Evolutionary conservation across 202 grass and related monocot genomes (phyloP).

Genomic region (Musa balbisiana): DNA sequence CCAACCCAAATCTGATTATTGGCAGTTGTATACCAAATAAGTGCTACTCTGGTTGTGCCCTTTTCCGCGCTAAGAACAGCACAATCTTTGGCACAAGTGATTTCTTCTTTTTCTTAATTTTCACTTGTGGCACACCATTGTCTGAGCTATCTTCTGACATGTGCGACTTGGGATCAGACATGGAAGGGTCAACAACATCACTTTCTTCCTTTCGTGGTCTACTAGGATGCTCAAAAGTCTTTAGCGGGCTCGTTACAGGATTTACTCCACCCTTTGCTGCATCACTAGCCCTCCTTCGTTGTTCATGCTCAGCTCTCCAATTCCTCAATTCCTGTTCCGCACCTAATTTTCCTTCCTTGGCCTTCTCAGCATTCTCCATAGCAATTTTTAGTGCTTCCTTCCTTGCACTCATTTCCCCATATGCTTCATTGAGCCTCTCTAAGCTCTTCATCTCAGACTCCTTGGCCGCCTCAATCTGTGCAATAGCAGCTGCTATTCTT

Average conservation of each 20-base stretch:
- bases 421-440: constrained; percentile 43
- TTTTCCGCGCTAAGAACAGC: constrained; percentile 35
- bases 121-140: constrained; percentile 27
- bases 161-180: constrained; percentile 13
- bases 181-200: constrained; percentile 24
- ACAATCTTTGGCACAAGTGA: constrained; percentile 57
- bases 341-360: constrained; percentile 69
- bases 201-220: constrained; percentile 36
- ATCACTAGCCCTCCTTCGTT: constrained; percentile 51
- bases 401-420: constrained; percentile 48
- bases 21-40: neutral
- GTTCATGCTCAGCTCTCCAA: constrained; percentile 90
- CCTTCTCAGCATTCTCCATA: constrained; percentile 44
- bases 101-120: constrained; percentile 53
- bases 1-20: constrained; percentile 4
- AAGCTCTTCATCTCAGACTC: constrained; percentile 47
- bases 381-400: constrained; percentile 48
- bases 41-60: constrained; percentile 15
- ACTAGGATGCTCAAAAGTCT: constrained; percentile 24
- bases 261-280: constrained; percentile 38
- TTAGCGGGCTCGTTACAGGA: constrained; percentile 40
- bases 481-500: constrained; percentile 48
- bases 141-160: constrained; percentile 42
- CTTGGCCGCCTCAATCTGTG: constrained; percentile 57
- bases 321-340: constrained; percentile 81